A percentile compares a stretch with the other conserved stretches of the same genome.
Evolutionary conservation across 2,329 filamentous ascomycete genomes (phyloP).

Genomic region (Diaporthe aspalathi): DNA sequence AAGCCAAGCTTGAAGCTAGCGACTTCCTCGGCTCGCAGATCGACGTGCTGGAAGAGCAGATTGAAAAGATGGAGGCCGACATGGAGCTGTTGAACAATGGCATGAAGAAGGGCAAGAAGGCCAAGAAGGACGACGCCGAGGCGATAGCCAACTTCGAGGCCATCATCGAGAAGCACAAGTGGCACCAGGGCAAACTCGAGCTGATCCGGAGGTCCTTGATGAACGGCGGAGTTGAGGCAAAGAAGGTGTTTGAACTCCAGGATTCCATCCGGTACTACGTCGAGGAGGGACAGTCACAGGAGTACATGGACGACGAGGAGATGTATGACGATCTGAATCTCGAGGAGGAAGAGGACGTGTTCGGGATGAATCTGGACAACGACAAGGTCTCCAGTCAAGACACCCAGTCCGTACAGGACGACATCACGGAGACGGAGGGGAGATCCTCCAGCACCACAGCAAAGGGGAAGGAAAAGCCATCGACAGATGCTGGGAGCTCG

Average conservation of each 20-base stretch:
- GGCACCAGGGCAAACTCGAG: slow-evolving; percentile 94
- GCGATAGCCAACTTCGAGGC: slow-evolving; percentile 87
- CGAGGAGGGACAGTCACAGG: slow-evolving; percentile 85
- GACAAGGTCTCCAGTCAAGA: slow-evolving; percentile 97
- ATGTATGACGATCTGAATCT: slow-evolving; percentile 96
- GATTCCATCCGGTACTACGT: slow-evolving; percentile 97
- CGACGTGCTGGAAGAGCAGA: slow-evolving; percentile 92
- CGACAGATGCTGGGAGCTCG: slow-evolving; percentile 66
- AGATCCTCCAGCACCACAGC: slow-evolving; percentile 57
- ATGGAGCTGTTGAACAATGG: slow-evolving; percentile 86
- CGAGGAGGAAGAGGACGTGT: slow-evolving; percentile 90
- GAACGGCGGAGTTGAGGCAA: slow-evolving; percentile 89
- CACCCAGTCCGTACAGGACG: slow-evolving; percentile 90
- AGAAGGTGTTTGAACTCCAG: slow-evolving; percentile 88
- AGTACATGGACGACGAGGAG: slow-evolving; percentile 93
- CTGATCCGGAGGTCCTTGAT: slow-evolving; percentile 89
- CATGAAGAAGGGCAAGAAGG: slow-evolving; percentile 91
- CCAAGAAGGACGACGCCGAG: slow-evolving; percentile 81
- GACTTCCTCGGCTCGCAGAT: slow-evolving; percentile 90
- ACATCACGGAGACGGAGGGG: slow-evolving; percentile 70
- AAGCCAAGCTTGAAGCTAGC: slow-evolving; percentile 88
- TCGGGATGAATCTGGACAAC: slow-evolving; percentile 81
- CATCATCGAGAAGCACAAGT: slow-evolving; percentile 92
- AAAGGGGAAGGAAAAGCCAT: slow-evolving; percentile 64
- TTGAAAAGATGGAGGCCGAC: slow-evolving; percentile 92